Conservation (phyloP, 1,139 yeast genomes). For the Arxiozyma heterogenica region DNA sequence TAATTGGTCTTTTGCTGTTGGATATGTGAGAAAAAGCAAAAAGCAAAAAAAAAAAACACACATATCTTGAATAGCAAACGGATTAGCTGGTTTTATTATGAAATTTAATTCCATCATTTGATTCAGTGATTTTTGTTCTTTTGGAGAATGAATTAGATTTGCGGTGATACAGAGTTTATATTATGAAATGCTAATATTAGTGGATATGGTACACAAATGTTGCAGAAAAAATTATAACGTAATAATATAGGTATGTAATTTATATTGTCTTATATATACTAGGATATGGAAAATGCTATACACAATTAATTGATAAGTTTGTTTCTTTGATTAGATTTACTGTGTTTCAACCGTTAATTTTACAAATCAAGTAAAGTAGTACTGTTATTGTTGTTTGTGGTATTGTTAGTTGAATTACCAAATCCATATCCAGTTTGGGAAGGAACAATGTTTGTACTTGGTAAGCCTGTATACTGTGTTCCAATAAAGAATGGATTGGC, state of each 20-base stretch:
- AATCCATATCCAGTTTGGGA: constrained; percentile 88
- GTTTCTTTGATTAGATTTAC: background rate
- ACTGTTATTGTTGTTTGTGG: constrained; percentile 27
- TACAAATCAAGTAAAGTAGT: constrained; percentile 12
- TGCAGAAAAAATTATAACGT: too few species aligned
- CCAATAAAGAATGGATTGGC: constrained; percentile 53
- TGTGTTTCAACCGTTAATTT: background rate
- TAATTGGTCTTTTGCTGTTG: constrained; percentile 26
- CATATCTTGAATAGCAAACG: too few species aligned
- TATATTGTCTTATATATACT: background rate
- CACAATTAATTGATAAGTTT: background rate
- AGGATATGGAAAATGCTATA: background rate
- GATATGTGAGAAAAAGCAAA: constrained; percentile 19
- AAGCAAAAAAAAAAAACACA: background rate
- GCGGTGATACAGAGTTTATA: too few species aligned
- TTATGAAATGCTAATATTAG: too few species aligned
- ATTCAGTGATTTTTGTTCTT: background rate
- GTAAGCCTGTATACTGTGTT: constrained; percentile 69
- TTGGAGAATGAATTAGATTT: too few species aligned
- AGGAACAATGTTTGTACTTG: constrained; percentile 48
- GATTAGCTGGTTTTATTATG: background rate
- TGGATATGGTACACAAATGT: background rate
- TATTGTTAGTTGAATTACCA: constrained; percentile 47
- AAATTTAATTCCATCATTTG: background rate
- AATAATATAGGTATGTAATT: background rate